These are phyloP conservation scores for Collybiopsis luxurians DNA, from an alignment of 768 basidiomycete species.

Conservation along the genomic window DNA sequence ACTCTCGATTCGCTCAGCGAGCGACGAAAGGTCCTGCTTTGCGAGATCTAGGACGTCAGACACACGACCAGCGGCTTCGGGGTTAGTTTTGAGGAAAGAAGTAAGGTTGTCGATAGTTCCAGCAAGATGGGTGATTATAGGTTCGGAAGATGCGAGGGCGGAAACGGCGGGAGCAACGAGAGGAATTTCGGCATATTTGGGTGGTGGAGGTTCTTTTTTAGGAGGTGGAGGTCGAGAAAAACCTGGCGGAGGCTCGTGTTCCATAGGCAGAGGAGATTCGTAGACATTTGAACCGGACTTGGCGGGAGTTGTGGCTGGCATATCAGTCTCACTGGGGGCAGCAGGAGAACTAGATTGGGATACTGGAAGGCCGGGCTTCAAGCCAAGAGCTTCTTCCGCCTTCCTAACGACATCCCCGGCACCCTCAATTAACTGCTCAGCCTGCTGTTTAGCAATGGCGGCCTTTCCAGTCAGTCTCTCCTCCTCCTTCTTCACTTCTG, in stretches of 20 bases:
- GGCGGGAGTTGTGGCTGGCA: conserved; percentile 6
- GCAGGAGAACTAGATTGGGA: conserved; percentile 12
- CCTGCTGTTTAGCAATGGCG: conserved; percentile 41
- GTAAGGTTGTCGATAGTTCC: conserved; percentile 91
- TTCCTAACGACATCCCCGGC: conserved; percentile 64
- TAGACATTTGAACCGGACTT: conserved; percentile 44
- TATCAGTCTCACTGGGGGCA: neutral
- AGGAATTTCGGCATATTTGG: conserved; percentile 48
- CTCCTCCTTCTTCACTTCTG: conserved; percentile 38
- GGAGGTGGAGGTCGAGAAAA: conserved; percentile 62
- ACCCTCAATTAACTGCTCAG: conserved; percentile 56
- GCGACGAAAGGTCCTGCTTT: conserved; percentile 73
- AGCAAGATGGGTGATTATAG: conserved; percentile 91
- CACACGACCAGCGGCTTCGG: conserved; percentile 63
- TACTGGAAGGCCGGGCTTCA: conserved; percentile 31
- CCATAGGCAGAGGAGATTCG: conserved; percentile 76
- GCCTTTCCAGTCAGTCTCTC: conserved; percentile 34
- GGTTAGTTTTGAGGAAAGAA: conserved; percentile 74
- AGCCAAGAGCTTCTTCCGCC: conserved; percentile 69
- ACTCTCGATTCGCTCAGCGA: conserved; percentile 74
- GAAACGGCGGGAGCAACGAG: conserved; percentile 79
- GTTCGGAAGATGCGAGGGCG: conserved; percentile 73
- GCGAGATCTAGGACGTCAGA: conserved; percentile 77
- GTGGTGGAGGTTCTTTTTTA: conserved; percentile 36
- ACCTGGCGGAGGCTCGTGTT: conserved; percentile 92